A percentile compares a stretch with the other conserved stretches of the same genome.
These are phyloP conservation scores for Achaetomium macrosporum DNA, from an alignment of 2,329 filamentous ascomycete species.

Conservation along the genomic window DNA sequence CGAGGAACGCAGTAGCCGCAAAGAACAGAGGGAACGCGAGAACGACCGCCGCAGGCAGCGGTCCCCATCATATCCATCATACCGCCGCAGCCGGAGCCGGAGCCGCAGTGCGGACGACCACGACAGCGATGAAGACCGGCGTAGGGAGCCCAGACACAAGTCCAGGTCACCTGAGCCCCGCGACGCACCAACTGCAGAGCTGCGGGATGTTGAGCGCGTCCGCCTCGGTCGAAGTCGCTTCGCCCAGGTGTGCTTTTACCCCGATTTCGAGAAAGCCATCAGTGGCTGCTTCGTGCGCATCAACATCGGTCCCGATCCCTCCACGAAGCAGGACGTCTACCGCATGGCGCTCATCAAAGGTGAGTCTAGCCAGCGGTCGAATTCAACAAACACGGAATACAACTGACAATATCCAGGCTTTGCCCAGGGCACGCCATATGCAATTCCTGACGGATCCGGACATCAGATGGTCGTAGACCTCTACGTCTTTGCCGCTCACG, in stretches of 20 bases:
- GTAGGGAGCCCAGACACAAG: conserved; percentile 43
- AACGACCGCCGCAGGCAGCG: conserved; percentile 52
- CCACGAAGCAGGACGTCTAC: conserved; percentile 71
- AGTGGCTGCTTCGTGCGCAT: conserved; percentile 81
- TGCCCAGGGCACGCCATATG: conserved; percentile 72
- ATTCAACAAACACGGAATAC: neutral
- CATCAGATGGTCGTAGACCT: conserved; percentile 77
- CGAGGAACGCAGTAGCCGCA: conserved; percentile 59
- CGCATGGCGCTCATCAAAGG: conserved; percentile 85
- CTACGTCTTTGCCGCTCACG: conserved; percentile 76
- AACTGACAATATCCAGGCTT: conserved; percentile 52
- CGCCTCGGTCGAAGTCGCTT: conserved; percentile 82
- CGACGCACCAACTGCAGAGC: conserved; percentile 62
- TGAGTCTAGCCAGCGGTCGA: conserved; percentile 33
- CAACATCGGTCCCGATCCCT: conserved; percentile 69
- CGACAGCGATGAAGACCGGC: conserved; percentile 75
- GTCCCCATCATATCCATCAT: conserved; percentile 34
- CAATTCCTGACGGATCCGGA: conserved; percentile 67
- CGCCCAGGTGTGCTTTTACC: conserved; percentile 86
- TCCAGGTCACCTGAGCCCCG: conserved; percentile 51
- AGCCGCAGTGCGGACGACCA: conserved; percentile 55
- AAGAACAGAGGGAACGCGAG: conserved; percentile 57
- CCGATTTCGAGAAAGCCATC: conserved; percentile 77
- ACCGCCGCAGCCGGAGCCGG: conserved; percentile 38
- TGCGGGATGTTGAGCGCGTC: conserved; percentile 78